A percentile compares a stretch with the other conserved stretches of the same genome.
Evolutionary conservation across 2,329 filamentous ascomycete genomes (phyloP).

Genomic region (Trichoderma aggressivum): DNA sequence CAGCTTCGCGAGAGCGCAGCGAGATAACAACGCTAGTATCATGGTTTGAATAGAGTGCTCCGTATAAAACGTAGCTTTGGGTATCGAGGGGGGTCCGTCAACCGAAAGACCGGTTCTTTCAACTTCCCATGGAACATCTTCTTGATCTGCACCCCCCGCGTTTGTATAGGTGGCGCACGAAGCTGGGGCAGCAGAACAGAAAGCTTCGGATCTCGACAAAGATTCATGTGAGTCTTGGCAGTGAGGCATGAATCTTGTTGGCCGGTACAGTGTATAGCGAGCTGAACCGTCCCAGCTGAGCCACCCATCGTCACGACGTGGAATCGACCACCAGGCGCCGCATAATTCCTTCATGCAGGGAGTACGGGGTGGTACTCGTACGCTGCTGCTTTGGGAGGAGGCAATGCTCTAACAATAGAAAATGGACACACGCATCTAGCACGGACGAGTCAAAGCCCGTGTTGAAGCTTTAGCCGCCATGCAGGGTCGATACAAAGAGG

Average conservation of each 20-base stretch:
- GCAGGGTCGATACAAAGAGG: constrained; percentile 92
- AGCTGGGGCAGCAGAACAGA: not conserved
- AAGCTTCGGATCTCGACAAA: not conserved
- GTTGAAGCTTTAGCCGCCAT: constrained; percentile 66
- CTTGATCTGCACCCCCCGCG: not conserved
- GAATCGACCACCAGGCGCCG: not conserved
- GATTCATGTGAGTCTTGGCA: not conserved
- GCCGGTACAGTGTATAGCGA: not conserved
- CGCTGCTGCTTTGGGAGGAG: not conserved
- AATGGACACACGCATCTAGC: not conserved
- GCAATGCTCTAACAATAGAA: not conserved
- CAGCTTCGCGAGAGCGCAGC: not conserved
- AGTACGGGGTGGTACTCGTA: not conserved
- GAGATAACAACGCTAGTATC: constrained; percentile 6
- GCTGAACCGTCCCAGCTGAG: not conserved
- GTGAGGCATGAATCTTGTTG: not conserved
- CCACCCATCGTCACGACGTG: not conserved
- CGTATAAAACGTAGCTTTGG: not conserved
- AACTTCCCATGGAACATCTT: not conserved
- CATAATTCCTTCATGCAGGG: not conserved
- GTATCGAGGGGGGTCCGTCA: not conserved
- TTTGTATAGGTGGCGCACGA: not conserved
- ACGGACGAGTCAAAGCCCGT: not conserved
- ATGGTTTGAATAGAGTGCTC: not conserved
- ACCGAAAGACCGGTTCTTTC: not conserved